These are phyloP conservation scores for Physcomitrellopsis africana DNA, from an alignment of 225 moss, liverwort and hornwort genomes.

Conservation along the genomic window DNA sequence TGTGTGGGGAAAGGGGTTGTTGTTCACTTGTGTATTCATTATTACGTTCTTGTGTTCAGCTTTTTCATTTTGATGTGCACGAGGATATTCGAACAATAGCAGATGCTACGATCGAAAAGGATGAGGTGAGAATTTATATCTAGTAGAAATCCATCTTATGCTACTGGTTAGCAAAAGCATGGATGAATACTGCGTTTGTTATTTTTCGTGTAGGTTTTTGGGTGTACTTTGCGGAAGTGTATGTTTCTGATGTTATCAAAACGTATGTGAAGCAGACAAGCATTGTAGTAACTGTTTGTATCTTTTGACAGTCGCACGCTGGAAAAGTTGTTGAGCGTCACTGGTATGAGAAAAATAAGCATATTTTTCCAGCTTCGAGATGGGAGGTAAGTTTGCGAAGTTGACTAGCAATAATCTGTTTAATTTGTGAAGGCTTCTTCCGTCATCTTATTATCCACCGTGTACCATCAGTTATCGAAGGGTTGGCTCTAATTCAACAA, in stretches of 20 bases:
- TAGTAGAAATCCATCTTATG: background rate
- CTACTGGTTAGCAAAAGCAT: background rate
- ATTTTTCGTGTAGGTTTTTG: background rate
- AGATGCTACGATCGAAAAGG: slow-evolving; percentile 98
- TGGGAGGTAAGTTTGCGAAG: slow-evolving; percentile 38
- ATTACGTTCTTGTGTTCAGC: slow-evolving; percentile 51
- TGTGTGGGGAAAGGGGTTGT: no score
- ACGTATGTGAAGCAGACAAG: background rate
- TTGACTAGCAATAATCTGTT: no score
- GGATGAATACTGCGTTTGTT: no score
- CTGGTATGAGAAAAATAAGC: slow-evolving; percentile 98
- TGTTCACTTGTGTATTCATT: no score
- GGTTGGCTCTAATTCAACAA: background rate
- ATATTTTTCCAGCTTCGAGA: slow-evolving; percentile 58
- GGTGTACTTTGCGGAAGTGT: background rate
- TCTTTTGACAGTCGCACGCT: slow-evolving; percentile 79
- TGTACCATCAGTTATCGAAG: background rate
- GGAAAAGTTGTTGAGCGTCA: slow-evolving; percentile 99
- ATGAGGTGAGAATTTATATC: slow-evolving; percentile 63
- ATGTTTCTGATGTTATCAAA: background rate
- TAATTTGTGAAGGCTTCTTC: no score
- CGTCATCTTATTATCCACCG: background rate
- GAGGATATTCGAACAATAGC: slow-evolving; percentile 99
- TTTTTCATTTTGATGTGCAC: slow-evolving; percentile 98
- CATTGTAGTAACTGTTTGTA: background rate